These are phyloP conservation scores for Chiua virens DNA, from an alignment of 768 basidiomycete species.

Conservation along the genomic window DNA sequence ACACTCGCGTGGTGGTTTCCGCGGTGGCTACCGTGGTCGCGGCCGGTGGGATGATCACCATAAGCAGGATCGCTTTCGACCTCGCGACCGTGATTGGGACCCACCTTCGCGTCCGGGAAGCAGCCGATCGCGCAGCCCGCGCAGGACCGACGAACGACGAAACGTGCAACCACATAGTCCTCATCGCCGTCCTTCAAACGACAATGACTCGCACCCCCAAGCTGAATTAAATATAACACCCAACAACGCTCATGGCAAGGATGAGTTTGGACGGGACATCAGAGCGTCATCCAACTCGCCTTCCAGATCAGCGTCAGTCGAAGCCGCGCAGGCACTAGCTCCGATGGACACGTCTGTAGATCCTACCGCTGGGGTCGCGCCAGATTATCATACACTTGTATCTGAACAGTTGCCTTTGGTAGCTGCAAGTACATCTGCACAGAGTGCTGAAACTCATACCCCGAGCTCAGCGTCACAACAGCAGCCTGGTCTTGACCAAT, in stretches of 20 bases:
- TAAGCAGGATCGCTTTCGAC: slow-evolving; percentile 38
- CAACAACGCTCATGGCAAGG: slow-evolving; percentile 50
- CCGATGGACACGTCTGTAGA: slow-evolving; percentile 41
- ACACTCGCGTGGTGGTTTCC: slow-evolving; percentile 50
- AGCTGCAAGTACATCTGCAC: slow-evolving; percentile 60
- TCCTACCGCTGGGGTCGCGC: slow-evolving; percentile 42
- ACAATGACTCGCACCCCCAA: slow-evolving; percentile 27
- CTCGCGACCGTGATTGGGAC: slow-evolving; percentile 45
- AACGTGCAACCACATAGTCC: slow-evolving; percentile 61
- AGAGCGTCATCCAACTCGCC: slow-evolving; percentile 49
- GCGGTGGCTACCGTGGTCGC: slow-evolving; percentile 59
- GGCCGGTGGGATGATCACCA: slow-evolving; percentile 67
- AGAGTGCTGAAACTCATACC: slow-evolving; percentile 36
- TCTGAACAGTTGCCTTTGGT: slow-evolving; percentile 39
- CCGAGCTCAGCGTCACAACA: slow-evolving; percentile 39
- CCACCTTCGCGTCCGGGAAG: slow-evolving; percentile 44
- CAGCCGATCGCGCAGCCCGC: slow-evolving; percentile 78
- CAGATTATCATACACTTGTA: slow-evolving; percentile 50
- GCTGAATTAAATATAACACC: slow-evolving; percentile 23
- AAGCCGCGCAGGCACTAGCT: slow-evolving; percentile 26
- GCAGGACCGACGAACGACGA: slow-evolving; percentile 52
- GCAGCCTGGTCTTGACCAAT: slow-evolving; percentile 57
- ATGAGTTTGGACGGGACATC: slow-evolving; percentile 87
- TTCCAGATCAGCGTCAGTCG: slow-evolving; percentile 28
- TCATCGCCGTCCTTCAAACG: slow-evolving; percentile 45